Conservation (phyloP, 768 basidiomycete species). For the Lactarius psammicola region DNA sequence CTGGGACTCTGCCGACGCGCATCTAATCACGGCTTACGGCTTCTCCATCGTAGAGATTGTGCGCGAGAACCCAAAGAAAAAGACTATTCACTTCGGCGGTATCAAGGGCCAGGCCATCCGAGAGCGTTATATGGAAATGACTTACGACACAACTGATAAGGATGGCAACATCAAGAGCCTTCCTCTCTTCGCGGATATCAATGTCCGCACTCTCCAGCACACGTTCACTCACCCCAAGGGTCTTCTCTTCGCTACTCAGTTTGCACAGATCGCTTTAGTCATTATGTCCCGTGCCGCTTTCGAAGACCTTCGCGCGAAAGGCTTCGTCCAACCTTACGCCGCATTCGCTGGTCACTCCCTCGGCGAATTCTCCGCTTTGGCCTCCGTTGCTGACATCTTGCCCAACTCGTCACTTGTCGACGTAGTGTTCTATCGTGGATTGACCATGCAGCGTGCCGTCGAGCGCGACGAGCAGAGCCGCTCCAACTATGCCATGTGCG, state of each 20-base stretch:
- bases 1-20: slow-evolving; percentile 95
- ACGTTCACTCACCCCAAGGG: slow-evolving; percentile 98
- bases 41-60: slow-evolving; percentile 99
- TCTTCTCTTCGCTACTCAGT: slow-evolving; percentile 95
- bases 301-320: slow-evolving; percentile 96
- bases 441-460: slow-evolving; percentile 99
- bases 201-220: slow-evolving; percentile 90
- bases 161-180: slow-evolving; percentile 95
- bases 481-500: slow-evolving; percentile 98
- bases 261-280: slow-evolving; percentile 97
- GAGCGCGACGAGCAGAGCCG: slow-evolving; percentile 92
- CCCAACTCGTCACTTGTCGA: slow-evolving; percentile 94
- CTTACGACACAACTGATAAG: slow-evolving; percentile 95
- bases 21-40: slow-evolving; percentile 91
- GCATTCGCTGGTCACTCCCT: slow-evolving; percentile 98
- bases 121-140: slow-evolving; percentile 99
- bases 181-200: slow-evolving; percentile 94
- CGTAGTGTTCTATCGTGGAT: slow-evolving; percentile 98
- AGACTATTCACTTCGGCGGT: slow-evolving; percentile 99
- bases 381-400: slow-evolving; percentile 95
- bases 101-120: slow-evolving; percentile 98
- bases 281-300: slow-evolving; percentile 98
- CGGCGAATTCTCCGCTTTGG: slow-evolving; percentile 97
- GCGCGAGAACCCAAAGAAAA: slow-evolving; percentile 96
- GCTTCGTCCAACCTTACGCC: slow-evolving; percentile 88